phyloP scores from a whole-genome alignment of 192 early-diverging fungal species.

The Dissophora globulifera region DNA sequence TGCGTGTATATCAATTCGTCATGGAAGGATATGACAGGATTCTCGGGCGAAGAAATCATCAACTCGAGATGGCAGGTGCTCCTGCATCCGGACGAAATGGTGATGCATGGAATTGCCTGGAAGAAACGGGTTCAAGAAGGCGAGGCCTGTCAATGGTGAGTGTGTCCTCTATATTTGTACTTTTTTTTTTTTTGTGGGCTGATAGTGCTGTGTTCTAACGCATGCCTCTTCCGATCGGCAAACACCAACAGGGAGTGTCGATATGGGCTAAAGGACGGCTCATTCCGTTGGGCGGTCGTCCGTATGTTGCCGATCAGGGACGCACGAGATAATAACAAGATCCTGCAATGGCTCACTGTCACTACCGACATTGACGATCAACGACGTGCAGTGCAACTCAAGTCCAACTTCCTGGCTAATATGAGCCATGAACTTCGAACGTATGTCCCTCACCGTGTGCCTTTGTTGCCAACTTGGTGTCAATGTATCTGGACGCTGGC shows the following conservation, averaged over 20 bases:
- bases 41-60: slow-evolving; percentile 28
- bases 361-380: slow-evolving; percentile 51
- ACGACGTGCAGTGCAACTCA: slow-evolving; percentile 54
- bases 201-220: no score
- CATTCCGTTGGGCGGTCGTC: slow-evolving; percentile 36
- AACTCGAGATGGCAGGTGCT: slow-evolving; percentile 6
- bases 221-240: not conserved
- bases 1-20: slow-evolving; percentile 41
- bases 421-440: slow-evolving; percentile 86
- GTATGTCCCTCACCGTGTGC: no score
- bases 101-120: slow-evolving; percentile 27
- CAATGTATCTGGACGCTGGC: no score
- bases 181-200: no score
- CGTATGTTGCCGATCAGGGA: slow-evolving; percentile 47
- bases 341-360: slow-evolving; percentile 46
- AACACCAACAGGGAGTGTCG: slow-evolving; percentile 26
- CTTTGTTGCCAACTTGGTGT: no score
- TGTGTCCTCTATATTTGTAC: no score
- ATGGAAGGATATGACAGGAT: slow-evolving; percentile 46
- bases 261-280: slow-evolving; percentile 36
- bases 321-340: slow-evolving; percentile 5
- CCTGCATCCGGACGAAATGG: slow-evolving; percentile 28
- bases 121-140: slow-evolving; percentile 22
- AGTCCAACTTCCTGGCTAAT: slow-evolving; percentile 76
- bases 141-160: slow-evolving; percentile 40